These are phyloP conservation scores for Pythium diclinum DNA, from an alignment of 352 stramenopile species.

Conservation along the genomic window DNA sequence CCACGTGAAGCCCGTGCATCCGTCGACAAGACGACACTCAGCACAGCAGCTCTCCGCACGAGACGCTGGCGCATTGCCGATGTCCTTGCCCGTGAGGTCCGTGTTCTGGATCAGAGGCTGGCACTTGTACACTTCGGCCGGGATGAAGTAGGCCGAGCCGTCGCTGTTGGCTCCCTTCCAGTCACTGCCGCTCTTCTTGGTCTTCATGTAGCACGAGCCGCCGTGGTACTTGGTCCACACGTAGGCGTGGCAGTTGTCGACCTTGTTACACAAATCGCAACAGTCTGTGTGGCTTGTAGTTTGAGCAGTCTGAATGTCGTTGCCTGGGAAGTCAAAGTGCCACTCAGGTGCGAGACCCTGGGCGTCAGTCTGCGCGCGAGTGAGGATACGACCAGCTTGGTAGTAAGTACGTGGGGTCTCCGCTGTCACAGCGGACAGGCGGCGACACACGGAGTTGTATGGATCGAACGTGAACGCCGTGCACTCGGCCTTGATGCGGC, in stretches of 20 bases:
- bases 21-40: not conserved
- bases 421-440: not conserved
- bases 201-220: constrained; percentile 51
- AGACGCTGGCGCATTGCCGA: constrained; percentile 1
- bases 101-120: not conserved
- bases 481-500: not conserved
- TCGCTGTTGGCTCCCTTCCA: not conserved
- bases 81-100: constrained; percentile 3
- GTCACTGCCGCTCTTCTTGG: constrained; percentile 3
- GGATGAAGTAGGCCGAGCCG: not conserved
- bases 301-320: constrained; percentile 7
- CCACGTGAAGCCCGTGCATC: constrained; percentile 29
- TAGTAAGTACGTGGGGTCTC: too few species aligned
- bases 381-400: not conserved
- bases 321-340: constrained; percentile 14
- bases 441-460: not conserved
- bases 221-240: constrained; percentile 48
- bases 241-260: constrained; percentile 30
- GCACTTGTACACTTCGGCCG: constrained; percentile 10
- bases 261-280: constrained; percentile 31
- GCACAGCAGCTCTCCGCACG: constrained; percentile 1
- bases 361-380: not conserved
- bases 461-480: not conserved
- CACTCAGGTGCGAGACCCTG: not conserved
- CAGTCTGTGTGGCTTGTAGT: constrained; percentile 15